Conservation (phyloP, 2,329 filamentous ascomycete genomes). For the Clarireedia homoeocarpa region DNA sequence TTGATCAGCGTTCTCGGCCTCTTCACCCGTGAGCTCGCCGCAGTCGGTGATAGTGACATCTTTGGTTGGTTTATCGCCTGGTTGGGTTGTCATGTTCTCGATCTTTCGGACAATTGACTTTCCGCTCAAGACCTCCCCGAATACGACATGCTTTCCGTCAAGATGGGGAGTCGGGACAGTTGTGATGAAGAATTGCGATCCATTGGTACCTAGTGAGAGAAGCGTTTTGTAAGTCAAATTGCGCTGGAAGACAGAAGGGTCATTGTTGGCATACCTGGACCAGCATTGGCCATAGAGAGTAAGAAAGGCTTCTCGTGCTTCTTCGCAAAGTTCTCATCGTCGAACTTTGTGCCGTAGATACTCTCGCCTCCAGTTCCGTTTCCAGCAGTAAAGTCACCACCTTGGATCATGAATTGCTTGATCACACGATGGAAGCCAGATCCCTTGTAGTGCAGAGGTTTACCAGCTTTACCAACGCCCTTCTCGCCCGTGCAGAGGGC, state of each 20-base stretch:
- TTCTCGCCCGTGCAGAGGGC: conserved; percentile 93
- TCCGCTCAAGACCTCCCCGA: conserved; percentile 86
- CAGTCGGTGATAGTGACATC: conserved; percentile 75
- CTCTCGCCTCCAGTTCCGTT: conserved; percentile 95
- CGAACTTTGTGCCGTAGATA: conserved; percentile 96
- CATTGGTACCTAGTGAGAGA: conserved; percentile 69
- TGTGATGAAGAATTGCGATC: conserved; percentile 95
- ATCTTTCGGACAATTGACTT: conserved; percentile 87
- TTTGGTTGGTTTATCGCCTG: conserved; percentile 67
- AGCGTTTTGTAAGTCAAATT: conserved; percentile 6
- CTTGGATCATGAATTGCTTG: conserved; percentile 98
- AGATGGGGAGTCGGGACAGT: conserved; percentile 90
- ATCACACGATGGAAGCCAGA: conserved; percentile 93
- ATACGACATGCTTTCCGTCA: conserved; percentile 93
- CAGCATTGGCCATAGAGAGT: conserved; percentile 96
- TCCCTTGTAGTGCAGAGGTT: conserved; percentile 87
- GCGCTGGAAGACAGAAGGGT: not conserved
- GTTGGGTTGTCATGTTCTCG: conserved; percentile 71
- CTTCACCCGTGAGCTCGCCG: conserved; percentile 71
- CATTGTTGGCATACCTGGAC: conserved; percentile 57
- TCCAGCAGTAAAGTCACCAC: conserved; percentile 90
- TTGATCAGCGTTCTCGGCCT: conserved; percentile 56
- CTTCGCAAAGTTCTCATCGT: conserved; percentile 88
- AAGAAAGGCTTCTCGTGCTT: conserved; percentile 93
- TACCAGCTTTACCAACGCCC: conserved; percentile 70